Evolutionary conservation across 176 grass and related monocot species (phyloP).

Genomic region (Triticum monococcum): DNA sequence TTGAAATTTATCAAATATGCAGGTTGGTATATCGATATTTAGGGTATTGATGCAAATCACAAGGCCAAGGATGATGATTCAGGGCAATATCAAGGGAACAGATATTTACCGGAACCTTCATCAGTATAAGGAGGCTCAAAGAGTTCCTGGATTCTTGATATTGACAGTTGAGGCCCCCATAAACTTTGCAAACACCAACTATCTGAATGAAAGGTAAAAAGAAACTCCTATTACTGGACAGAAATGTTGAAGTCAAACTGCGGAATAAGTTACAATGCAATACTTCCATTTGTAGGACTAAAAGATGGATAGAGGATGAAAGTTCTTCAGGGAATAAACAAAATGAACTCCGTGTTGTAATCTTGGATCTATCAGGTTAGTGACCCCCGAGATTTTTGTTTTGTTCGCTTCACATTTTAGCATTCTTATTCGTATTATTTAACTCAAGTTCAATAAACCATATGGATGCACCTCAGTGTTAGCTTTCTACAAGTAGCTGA

Average conservation of each 20-base stretch:
- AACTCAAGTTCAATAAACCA: neutral
- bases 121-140: conserved; percentile 89
- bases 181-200: conserved; percentile 93
- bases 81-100: conserved; percentile 79
- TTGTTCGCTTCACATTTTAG: neutral
- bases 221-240: neutral
- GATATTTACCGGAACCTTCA: conserved; percentile 81
- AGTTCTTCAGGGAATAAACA: conserved; percentile 40
- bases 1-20: conserved; percentile 17
- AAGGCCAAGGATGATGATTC: conserved; percentile 69
- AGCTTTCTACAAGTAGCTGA: neutral
- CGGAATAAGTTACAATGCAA: neutral
- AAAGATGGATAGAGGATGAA: conserved; percentile 91
- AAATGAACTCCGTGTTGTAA: conserved; percentile 46
- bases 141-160: conserved; percentile 84
- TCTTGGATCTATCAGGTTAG: conserved; percentile 87
- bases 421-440: neutral
- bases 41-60: conserved; percentile 86
- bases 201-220: conserved; percentile 84
- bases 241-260: neutral
- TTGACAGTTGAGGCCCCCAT: conserved; percentile 86
- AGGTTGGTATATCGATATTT: conserved; percentile 89
- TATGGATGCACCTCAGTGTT: neutral
- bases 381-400: neutral
- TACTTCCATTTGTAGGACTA: conserved; percentile 52